Evolutionary conservation across 257 asterid genomes (phyloP), one percentile per base, ranked within the genome.

Genomic region (Nicotiana benthamiana): DNA sequence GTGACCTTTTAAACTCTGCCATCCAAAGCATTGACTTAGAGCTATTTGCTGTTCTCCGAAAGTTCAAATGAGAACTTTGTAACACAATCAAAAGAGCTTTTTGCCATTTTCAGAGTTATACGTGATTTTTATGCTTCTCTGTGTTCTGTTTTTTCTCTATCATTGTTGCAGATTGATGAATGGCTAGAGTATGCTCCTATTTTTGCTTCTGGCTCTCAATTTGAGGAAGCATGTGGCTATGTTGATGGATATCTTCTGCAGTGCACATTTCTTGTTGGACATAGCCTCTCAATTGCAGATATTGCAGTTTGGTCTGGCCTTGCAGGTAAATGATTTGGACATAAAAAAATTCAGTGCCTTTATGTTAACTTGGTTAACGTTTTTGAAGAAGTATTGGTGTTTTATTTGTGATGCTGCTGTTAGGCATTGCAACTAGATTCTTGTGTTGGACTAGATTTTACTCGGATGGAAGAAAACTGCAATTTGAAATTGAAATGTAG

Each of bases 241-340:
- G 97, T 90, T 63, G 95, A 95, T 83, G 88, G 77, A 34, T 89
- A 85, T 86, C 90, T 95, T 56, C 85, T 87, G 85, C 91, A 87
- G 28, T 83, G 75, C 48, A 93, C 98, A 9, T 89, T 93, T 81
- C 86, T 95, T 30, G 97, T 90, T 46, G 97, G 96, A 74, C 80
- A 87, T 83, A 79, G 83, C 59, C 76, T 96, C 76, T 91, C 99
- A 6, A 87, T 96, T 70, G 98, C 99, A 11, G 99, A 95, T 87
- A 87, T 92, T 24, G 90, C 97, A 32, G 83, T 95, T 79, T 95
- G 99, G 99, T 87, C 90, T 64, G 91, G 90, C 85, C 98, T 95
- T 82, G 96, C 97, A 53, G 97, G 99, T 93, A 86, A 82, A 6
- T 64, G 65, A 63, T 40, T 64, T 46, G 3, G 48, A 46, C 43